These are phyloP conservation scores for Manihot esculenta DNA, from an alignment of 441 rosid species.

Conservation along the genomic window DNA sequence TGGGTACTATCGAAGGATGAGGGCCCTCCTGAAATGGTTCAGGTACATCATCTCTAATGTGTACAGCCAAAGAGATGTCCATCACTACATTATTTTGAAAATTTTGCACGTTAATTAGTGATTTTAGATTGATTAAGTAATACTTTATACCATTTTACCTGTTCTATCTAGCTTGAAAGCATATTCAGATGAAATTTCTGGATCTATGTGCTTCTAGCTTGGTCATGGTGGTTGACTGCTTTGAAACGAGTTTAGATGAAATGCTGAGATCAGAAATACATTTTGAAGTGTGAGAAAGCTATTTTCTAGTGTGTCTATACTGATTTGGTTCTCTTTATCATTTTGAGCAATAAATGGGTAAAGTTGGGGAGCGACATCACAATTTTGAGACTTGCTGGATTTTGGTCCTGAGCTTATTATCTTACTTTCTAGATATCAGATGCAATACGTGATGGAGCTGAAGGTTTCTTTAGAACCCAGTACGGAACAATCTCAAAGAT, in stretches of 20 bases:
- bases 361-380: background rate
- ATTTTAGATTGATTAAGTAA: background rate
- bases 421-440: slow-evolving; percentile 81
- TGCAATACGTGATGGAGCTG: slow-evolving; percentile 99
- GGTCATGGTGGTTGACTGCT: slow-evolving; percentile 1
- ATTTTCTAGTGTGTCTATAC: background rate
- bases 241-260: background rate
- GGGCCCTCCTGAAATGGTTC: slow-evolving; percentile 97
- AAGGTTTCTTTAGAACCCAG: slow-evolving; percentile 97
- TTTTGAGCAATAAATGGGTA: background rate
- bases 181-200: background rate
- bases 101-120: background rate
- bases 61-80: slow-evolving; percentile 11
- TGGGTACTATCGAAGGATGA: slow-evolving; percentile 99
- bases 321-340: background rate
- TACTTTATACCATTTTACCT: background rate
- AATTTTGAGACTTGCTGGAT: slow-evolving; percentile 16
- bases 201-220: background rate
- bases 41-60: slow-evolving; percentile 48
- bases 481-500: slow-evolving; percentile 95
- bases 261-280: background rate
- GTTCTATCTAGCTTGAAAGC: slow-evolving; percentile 7
- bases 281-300: background rate
- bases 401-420: slow-evolving; percentile 33
- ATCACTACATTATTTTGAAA: background rate